phyloP scores from a whole-genome alignment of 2,329 filamentous ascomycete species.

The Sphaerulina vaccinii region DNA sequence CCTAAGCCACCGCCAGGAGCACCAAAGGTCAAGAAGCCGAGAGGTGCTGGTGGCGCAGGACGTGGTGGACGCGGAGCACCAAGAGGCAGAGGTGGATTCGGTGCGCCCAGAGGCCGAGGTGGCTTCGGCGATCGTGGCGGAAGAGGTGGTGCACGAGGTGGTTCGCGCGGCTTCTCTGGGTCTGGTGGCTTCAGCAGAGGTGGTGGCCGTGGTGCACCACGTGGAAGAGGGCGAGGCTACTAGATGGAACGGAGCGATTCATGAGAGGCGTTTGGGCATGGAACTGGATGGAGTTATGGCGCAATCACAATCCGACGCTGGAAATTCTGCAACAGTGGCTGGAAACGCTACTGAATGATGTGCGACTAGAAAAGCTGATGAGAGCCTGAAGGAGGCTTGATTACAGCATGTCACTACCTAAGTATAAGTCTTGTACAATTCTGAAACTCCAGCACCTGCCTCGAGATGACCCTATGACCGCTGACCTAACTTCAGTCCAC shows the following conservation, averaged over 20 bases:
- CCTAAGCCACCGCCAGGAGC: constrained; percentile 71
- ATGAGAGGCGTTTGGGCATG: constrained; percentile 23
- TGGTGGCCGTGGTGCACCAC: constrained; percentile 29
- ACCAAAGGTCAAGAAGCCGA: constrained; percentile 67
- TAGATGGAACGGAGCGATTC: constrained; percentile 18
- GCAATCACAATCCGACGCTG: not conserved
- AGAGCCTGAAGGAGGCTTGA: not conserved
- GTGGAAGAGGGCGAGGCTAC: constrained; percentile 40
- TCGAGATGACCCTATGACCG: too few relatives aligned
- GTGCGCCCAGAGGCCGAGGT: constrained; percentile 47
- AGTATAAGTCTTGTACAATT: constrained; percentile 9
- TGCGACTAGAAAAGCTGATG: not conserved
- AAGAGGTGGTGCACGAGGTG: constrained; percentile 17
- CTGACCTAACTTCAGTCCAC: too few relatives aligned
- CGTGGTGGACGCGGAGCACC: constrained; percentile 51
- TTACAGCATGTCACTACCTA: constrained; percentile 3
- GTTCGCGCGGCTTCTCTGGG: constrained; percentile 17
- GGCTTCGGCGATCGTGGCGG: constrained; percentile 44
- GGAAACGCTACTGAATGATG: not conserved
- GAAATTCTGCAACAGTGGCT: not conserved
- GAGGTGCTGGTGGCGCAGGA: constrained; percentile 53
- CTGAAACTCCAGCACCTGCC: not conserved
- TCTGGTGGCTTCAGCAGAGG: constrained; percentile 21
- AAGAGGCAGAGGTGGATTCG: constrained; percentile 54
- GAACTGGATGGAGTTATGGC: constrained; percentile 1